Evolutionary conservation across 441 rosid species (phyloP).

Genomic region (Euphorbia corollata): DNA sequence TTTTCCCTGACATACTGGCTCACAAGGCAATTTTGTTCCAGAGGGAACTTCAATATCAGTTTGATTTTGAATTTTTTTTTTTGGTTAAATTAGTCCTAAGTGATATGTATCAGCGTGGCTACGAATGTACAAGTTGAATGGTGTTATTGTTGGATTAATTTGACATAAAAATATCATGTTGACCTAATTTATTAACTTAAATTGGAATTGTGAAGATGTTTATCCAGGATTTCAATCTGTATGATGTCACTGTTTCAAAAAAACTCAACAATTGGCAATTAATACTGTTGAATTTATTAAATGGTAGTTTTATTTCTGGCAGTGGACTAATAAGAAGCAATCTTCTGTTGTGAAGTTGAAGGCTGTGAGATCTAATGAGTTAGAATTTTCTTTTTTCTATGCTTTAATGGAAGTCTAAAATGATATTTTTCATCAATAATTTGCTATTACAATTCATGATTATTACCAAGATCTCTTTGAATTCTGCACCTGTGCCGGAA

Average conservation of each 20-base stretch:
- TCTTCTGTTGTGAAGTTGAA: constrained; percentile 31
- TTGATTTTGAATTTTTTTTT: too few species aligned
- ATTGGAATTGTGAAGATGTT: too few species aligned
- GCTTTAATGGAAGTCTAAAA: constrained; percentile 7
- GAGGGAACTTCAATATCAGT: too few species aligned
- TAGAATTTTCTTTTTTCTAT: not conserved
- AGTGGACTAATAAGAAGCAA: constrained; percentile 37
- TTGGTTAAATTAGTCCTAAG: too few species aligned
- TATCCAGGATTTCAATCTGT: not conserved
- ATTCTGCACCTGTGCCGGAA: constrained; percentile 35
- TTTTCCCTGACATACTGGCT: too few species aligned
- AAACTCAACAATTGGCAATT: not conserved
- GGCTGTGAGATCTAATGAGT: constrained; percentile 39
- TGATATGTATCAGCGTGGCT: too few species aligned
- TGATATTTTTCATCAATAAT: not conserved
- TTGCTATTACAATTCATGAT: constrained; percentile 30
- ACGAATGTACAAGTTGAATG: too few species aligned
- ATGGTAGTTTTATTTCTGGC: constrained; percentile 16
- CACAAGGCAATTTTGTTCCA: too few species aligned
- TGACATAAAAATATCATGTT: too few species aligned
- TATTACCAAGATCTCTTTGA: constrained; percentile 38
- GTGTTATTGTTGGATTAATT: too few species aligned
- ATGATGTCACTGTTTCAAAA: not conserved
- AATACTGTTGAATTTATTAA: not conserved
- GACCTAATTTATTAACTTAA: too few species aligned